Evolutionary conservation across 2,329 filamentous ascomycete species (phyloP).

Genomic region (Colletotrichum musicola): DNA sequence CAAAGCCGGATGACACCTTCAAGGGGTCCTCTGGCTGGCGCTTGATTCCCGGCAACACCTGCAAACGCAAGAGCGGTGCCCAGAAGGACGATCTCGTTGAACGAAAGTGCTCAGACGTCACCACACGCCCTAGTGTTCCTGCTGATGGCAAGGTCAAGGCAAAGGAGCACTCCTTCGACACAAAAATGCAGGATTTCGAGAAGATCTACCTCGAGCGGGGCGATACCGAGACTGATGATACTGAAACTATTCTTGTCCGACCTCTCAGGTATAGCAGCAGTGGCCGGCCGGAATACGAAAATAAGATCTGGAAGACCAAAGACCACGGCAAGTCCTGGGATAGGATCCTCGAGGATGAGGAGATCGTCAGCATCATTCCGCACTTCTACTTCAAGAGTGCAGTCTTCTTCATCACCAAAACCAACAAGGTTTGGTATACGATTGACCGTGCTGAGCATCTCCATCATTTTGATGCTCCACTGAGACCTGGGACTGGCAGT

Average conservation of each 20-base stretch:
- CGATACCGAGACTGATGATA: constrained; percentile 70
- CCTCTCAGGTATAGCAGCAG: constrained; percentile 54
- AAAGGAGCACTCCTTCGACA: constrained; percentile 73
- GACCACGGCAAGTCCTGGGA: constrained; percentile 93
- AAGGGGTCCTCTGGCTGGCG: constrained; percentile 91
- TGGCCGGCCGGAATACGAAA: constrained; percentile 52
- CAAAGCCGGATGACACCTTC: constrained; percentile 77
- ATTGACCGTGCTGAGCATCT: constrained; percentile 82
- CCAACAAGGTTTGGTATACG: constrained; percentile 80
- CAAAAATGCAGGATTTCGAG: constrained; percentile 63
- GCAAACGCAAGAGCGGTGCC: constrained; percentile 69
- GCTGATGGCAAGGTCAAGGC: constrained; percentile 75
- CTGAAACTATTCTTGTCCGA: constrained; percentile 78
- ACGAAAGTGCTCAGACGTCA: constrained; percentile 77
- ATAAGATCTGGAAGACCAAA: constrained; percentile 78
- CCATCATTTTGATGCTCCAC: constrained; percentile 78
- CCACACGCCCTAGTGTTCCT: constrained; percentile 59
- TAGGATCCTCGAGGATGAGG: constrained; percentile 74
- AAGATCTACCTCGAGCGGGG: constrained; percentile 85
- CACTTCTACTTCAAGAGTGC: constrained; percentile 86
- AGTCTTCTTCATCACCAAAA: constrained; percentile 85
- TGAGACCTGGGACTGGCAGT: constrained; percentile 56
- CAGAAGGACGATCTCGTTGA: constrained; percentile 81
- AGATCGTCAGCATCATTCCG: constrained; percentile 78
- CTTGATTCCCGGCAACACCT: constrained; percentile 86